Evolutionary conservation across 306 rosid genomes (phyloP), one percentile per base, ranked within the genome.

Genomic region (Acacia acuminata): DNA sequence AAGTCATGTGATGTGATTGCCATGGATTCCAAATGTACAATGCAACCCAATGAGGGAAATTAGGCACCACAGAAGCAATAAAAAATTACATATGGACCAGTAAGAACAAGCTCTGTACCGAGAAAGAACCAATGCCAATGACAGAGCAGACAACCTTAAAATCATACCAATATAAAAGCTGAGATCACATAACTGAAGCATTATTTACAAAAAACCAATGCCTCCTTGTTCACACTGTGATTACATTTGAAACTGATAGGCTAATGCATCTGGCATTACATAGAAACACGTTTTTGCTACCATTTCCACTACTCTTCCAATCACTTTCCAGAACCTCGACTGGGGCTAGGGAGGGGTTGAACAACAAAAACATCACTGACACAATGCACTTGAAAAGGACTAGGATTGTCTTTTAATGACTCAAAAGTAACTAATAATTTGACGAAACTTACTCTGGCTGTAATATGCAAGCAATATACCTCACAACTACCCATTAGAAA

Each of bases 101-200:
- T 7, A 64, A 50, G 65, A 77, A 71, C 24, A 45, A 40, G 58
- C 47, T 65, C 48, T 71, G 56, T 50, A 34, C 79, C 22, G 10
- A 40, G 76, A 78, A 38, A 78, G 44, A 50, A 34, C 13, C 20
- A 79, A 19, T 55, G 72, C 47, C 73, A 42, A 74, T 73, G 60
- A 68, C 36, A 76, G 55, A 56, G 47, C 68, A 75, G 45, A 50
- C 25, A 68, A 8, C 53, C 65, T 76, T 38, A 50, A 71, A 47
- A 77, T 71, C 42, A 61, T 32, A 68, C 45, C 19, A 32, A 51
- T 77, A 72, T 27, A 3, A 65, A 67, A 32, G 16, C 44, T 32
- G 34, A 67, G 65, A 14, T 66, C 78, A 82, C 73, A 65, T 45
- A 66, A 73, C 47, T 19, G 60, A 72, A 82, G 22, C 88, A 82